These are phyloP conservation scores for Williopsis jadinii DNA, from an alignment of 1,139 yeast genomes.

Conservation along the genomic window DNA sequence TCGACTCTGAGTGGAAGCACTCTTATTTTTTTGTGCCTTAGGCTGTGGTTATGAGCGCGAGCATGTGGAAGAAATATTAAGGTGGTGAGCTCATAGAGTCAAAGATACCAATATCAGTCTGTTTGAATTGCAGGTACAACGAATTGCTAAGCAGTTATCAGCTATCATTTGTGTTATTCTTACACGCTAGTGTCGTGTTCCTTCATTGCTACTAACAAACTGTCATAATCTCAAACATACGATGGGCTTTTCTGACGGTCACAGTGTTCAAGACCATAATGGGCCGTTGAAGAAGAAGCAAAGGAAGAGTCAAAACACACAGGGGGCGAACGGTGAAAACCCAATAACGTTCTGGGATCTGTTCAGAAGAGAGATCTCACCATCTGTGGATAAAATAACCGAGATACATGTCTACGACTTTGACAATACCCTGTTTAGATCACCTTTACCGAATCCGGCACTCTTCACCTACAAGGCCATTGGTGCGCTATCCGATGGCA, in stretches of 20 bases:
- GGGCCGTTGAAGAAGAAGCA: no score
- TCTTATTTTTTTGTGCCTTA: conserved; percentile 21
- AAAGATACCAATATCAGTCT: no score
- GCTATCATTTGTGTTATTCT: no score
- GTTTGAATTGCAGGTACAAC: no score
- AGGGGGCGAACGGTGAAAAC: conserved; percentile 2
- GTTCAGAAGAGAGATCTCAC: conserved; percentile 1
- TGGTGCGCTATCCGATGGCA: conserved; percentile 22
- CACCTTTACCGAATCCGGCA: conserved; percentile 37
- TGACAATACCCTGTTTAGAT: conserved; percentile 38
- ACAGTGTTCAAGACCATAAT: no score
- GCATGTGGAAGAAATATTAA: background rate
- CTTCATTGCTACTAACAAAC: no score
- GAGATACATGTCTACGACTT: conserved; percentile 39
- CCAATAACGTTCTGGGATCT: conserved; percentile 17
- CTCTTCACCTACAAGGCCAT: conserved; percentile 27
- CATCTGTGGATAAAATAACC: conserved; percentile 11
- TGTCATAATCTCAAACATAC: no score
- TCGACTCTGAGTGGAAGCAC: conserved; percentile 79
- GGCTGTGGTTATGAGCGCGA: background rate
- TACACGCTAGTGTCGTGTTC: no score
- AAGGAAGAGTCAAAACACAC: no score
- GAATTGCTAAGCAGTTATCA: no score
- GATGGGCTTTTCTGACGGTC: no score
- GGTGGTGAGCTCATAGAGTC: background rate